Conservation (phyloP, 163 green algal species). For the Prototheca cutis region DNA sequence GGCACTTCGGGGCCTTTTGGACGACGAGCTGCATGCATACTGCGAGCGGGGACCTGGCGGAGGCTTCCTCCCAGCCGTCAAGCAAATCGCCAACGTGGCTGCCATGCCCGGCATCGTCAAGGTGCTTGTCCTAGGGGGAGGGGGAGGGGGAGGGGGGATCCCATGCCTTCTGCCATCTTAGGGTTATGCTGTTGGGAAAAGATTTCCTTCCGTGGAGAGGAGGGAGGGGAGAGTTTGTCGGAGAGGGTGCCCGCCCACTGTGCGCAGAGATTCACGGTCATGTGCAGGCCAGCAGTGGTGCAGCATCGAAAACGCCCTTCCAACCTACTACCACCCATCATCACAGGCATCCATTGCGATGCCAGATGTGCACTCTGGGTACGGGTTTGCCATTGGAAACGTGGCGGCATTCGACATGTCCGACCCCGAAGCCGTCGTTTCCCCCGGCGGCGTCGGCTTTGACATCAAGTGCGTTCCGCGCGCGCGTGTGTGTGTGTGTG, state of each 20-base stretch:
- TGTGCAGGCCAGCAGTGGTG: too few species aligned
- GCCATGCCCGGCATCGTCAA: conserved; percentile 74
- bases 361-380: conserved; percentile 82
- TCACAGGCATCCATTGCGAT: conserved; percentile 61
- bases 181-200: too few species aligned
- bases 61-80: conserved; percentile 82
- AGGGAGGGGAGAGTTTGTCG: too few species aligned
- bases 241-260: too few species aligned
- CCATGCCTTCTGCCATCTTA: too few species aligned
- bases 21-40: conserved; percentile 52
- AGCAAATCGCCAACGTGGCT: conserved; percentile 85
- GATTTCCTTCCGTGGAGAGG: too few species aligned
- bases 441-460: conserved; percentile 78
- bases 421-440: conserved; percentile 69
- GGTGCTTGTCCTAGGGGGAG: conserved; percentile 15
- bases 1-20: conserved; percentile 39
- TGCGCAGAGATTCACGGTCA: too few species aligned
- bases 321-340: background rate
- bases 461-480: conserved; percentile 59
- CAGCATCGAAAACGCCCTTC: too few species aligned
- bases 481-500: too few species aligned
- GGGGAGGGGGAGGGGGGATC: background rate
- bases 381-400: conserved; percentile 90
- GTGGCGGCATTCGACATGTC: conserved; percentile 85
- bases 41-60: conserved; percentile 39